These are phyloP conservation scores for Mucor indicus DNA, from an alignment of 371 early-diverging fungal species.

Conservation along the genomic window DNA sequence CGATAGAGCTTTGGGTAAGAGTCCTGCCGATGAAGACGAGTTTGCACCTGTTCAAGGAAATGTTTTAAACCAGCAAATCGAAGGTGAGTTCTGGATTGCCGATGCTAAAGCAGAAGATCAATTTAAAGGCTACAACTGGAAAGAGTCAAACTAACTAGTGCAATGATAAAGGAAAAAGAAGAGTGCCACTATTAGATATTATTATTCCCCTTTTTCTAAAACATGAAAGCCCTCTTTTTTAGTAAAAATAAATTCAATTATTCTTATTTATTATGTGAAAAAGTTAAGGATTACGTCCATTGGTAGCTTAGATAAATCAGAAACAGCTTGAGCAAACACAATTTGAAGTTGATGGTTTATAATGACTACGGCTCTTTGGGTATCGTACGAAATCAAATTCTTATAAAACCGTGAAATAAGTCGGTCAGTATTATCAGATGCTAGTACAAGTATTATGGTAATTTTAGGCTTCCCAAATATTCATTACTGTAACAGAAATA, in stretches of 20 bases:
- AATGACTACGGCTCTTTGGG: conserved; percentile 11
- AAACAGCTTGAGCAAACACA: conserved; percentile 1
- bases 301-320: conserved; percentile 4
- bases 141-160: neutral
- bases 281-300: conserved; percentile 5
- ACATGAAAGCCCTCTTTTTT: too few relatives aligned
- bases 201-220: neutral
- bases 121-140: conserved; percentile 12
- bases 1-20: too few relatives aligned
- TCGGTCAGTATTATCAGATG: conserved; percentile 8
- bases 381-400: neutral
- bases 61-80: too few relatives aligned
- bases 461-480: neutral
- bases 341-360: conserved; percentile 4
- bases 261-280: neutral
- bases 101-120: conserved; percentile 5
- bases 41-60: neutral
- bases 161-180: neutral
- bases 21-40: neutral
- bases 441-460: neutral
- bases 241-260: too few relatives aligned
- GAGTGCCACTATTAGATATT: neutral
- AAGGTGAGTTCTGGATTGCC: conserved; percentile 5
- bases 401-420: conserved; percentile 9
- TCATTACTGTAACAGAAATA: neutral